These are phyloP conservation scores for Vitis hybrid DNA, from an alignment of 177 flowering plant genomes.

Conservation along the genomic window DNA sequence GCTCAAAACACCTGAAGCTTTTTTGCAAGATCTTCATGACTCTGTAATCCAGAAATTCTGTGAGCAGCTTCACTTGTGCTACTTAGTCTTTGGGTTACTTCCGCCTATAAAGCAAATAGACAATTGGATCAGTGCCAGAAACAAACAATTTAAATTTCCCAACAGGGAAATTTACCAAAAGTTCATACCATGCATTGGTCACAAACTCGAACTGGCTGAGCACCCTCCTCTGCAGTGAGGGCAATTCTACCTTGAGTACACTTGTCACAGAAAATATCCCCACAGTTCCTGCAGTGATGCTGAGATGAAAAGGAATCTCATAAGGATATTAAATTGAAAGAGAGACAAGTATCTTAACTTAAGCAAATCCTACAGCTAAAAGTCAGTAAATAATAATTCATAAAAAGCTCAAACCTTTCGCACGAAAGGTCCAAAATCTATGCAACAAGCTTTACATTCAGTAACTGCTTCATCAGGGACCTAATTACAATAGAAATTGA, in stretches of 20 bases:
- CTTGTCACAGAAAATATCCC: constrained; percentile 96
- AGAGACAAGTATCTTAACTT: too few species aligned
- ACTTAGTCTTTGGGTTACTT: constrained; percentile 92
- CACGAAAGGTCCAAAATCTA: constrained; percentile 82
- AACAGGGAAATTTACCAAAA: background rate
- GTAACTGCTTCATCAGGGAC: constrained; percentile 95
- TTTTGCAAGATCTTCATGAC: constrained; percentile 93
- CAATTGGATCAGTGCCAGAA: background rate
- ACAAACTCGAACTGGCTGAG: constrained; percentile 91
- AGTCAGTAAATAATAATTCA: background rate
- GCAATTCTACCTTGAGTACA: constrained; percentile 94
- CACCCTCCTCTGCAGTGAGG: constrained; percentile 83
- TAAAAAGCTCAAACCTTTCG: constrained; percentile 48
- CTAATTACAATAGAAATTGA: too few species aligned
- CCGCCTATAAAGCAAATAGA: constrained; percentile 53
- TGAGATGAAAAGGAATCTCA: constrained; percentile 24
- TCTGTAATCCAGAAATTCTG: constrained; percentile 53
- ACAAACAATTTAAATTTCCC: background rate
- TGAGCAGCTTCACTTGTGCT: constrained; percentile 67
- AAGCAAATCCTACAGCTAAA: too few species aligned
- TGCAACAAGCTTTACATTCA: constrained; percentile 78
- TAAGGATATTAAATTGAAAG: background rate
- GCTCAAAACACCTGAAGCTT: constrained; percentile 77
- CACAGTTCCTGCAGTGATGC: constrained; percentile 99
- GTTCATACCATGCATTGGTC: constrained; percentile 86